Evolutionary conservation across 83 land plant genomes (phyloP).

Genomic region (Picea engelmannii): DNA sequence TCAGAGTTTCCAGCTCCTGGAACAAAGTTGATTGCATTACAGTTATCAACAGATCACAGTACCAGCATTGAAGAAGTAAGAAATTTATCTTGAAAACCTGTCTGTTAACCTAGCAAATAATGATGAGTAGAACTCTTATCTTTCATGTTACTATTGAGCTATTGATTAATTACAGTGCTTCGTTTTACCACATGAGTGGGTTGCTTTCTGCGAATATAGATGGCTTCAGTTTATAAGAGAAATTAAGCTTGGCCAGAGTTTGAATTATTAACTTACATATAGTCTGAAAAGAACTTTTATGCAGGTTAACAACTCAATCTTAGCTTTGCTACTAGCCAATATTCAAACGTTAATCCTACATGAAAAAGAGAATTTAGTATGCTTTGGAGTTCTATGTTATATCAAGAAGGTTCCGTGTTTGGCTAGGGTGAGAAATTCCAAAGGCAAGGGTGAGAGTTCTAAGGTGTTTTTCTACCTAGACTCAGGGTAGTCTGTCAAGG

Average conservation of each 20-base stretch:
- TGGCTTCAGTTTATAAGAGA: neutral
- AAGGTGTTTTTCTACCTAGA: neutral
- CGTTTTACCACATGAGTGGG: neutral
- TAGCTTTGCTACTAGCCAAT: neutral
- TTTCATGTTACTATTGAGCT: neutral
- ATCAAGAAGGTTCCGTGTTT: neutral
- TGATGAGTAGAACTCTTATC: neutral
- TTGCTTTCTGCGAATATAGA: neutral
- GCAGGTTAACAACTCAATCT: neutral
- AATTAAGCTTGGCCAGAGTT: neutral
- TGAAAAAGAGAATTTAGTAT: too few relatives aligned
- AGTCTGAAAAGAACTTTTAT: neutral
- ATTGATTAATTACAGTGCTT: neutral
- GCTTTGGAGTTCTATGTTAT: neutral
- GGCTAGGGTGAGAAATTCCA: neutral
- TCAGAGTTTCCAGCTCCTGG: slow-evolving; percentile 44
- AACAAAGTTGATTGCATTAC: slow-evolving; percentile 69
- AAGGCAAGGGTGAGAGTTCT: neutral
- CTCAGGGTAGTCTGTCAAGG: neutral
- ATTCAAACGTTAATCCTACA: neutral
- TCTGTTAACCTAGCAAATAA: too few relatives aligned
- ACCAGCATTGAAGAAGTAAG: slow-evolving; percentile 94
- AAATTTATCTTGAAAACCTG: neutral
- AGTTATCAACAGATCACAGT: slow-evolving; percentile 94
- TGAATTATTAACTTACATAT: neutral